Evolutionary conservation across 176 grass and related monocot species (phyloP), one percentile per base, ranked within the genome.

Genomic region (Rhipidocladum racemiflorum): DNA sequence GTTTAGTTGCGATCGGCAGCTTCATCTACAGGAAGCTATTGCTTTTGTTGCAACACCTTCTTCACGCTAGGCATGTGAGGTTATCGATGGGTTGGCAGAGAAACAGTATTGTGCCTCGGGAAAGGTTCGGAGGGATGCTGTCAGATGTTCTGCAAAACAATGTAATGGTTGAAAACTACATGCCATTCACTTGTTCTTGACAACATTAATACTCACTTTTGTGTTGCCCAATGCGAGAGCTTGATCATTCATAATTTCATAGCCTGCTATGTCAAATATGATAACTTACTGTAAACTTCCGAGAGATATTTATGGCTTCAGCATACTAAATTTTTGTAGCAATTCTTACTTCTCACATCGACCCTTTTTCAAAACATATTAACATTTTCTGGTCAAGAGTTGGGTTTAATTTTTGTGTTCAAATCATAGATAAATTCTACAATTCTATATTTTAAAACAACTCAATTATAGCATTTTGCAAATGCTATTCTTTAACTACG

Each of bases 141-240:
- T 5, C 48, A 30, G 71, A 35, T 67, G 61, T 10, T 84, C 70
- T 76, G 23, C 82, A 84, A 18, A 56, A 65, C 35, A 76, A 25
- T 10, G 72, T 84, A 84, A 76, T 83, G 24, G 45, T n/a, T 79
- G 62, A 35, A 49, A 79, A n/a, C 61, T 46, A 24, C 43, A 48
- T 53, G 61, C 18, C 53, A 45, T 82, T 56, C 56, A 49, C 28
- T 38, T 72, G 21, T 53, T 75, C 18, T 65, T 55, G 2, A 42
- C 17, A 39, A 3, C 71, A 54, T 42, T 65, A 66, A n/a, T 84
- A 50, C n/a, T 65, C 5, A 17, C 40, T 74, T 71, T 14, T 40
- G n/a, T 54, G 50, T 75, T 65, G 9, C 32, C 70, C 32, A 28
- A 11, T 44, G 24, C 5, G 24, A 59, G 4, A 60, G 49, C 6